These are phyloP conservation scores for Penicillium mononematosum DNA, from an alignment of 495 filamentous ascomycete species.

Conservation along the genomic window DNA sequence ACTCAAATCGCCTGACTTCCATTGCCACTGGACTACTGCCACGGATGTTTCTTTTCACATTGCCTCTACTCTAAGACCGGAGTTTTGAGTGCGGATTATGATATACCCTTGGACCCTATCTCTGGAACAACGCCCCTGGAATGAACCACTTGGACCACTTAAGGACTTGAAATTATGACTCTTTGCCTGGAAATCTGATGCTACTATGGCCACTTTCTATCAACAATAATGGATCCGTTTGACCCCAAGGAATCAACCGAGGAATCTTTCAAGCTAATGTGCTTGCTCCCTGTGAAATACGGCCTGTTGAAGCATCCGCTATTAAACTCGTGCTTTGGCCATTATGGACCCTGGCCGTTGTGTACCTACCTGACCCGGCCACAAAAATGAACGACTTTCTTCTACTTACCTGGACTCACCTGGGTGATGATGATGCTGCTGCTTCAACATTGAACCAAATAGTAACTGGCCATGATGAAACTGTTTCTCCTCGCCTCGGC, in stretches of 20 bases:
- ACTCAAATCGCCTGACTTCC: constrained; percentile 30
- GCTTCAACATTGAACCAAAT: constrained; percentile 2
- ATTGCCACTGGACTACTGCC: constrained; percentile 19
- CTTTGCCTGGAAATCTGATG: constrained; percentile 19
- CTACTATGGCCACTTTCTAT: constrained; percentile 15
- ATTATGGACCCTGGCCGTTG: constrained; percentile 18
- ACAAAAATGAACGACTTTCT: constrained; percentile 1
- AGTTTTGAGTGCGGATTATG: constrained; percentile 25
- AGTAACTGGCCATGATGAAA: constrained; percentile 14
- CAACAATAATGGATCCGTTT: constrained; percentile 14
- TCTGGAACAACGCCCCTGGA: constrained; percentile 19
- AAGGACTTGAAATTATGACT: constrained; percentile 14
- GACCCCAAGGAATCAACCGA: constrained; percentile 6
- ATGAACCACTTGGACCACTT: constrained; percentile 10
- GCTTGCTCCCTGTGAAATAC: constrained; percentile 18
- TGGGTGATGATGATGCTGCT: constrained; percentile 20
- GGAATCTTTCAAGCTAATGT: constrained; percentile 22
- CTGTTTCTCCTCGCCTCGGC: not conserved
- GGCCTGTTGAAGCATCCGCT: constrained; percentile 19
- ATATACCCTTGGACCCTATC: constrained; percentile 23
- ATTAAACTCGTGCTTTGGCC: constrained; percentile 16
- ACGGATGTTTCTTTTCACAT: constrained; percentile 27
- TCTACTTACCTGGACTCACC: constrained; percentile 9
- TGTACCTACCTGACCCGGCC: constrained; percentile 9
- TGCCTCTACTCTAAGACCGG: constrained; percentile 33